Evolutionary conservation across 1,139 yeast species (phyloP).

Genomic region (Yamadazyma epiphylla): DNA sequence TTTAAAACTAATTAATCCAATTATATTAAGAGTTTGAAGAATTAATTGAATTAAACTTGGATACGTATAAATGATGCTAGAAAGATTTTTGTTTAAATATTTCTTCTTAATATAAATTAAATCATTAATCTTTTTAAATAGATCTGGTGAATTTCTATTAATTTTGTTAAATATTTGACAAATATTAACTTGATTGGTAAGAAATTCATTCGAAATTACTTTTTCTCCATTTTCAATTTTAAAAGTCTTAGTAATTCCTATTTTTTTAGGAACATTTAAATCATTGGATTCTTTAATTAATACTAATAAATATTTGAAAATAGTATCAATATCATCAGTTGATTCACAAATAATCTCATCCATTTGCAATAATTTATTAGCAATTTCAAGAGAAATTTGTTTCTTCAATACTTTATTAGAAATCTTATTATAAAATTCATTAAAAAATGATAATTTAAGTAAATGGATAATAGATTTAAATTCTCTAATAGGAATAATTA

Average conservation of each 20-base stretch:
- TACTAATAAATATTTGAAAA: slow-evolving; percentile 40
- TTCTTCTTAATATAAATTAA: slow-evolving; percentile 54
- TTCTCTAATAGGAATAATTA: slow-evolving; percentile 55
- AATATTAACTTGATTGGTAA: slow-evolving; percentile 62
- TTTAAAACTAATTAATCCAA: slow-evolving; percentile 27
- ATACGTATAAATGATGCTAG: slow-evolving; percentile 59
- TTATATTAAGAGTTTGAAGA: slow-evolving; percentile 56
- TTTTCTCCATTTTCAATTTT: slow-evolving; percentile 29
- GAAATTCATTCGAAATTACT: slow-evolving; percentile 32
- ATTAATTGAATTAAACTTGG: slow-evolving; percentile 69
- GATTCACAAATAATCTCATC: slow-evolving; percentile 16
- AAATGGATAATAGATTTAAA: slow-evolving; percentile 27
- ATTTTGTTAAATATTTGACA: slow-evolving; percentile 69
- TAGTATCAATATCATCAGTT: slow-evolving; percentile 37
- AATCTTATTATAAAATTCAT: slow-evolving; percentile 36
- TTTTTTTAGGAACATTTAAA: slow-evolving; percentile 31
- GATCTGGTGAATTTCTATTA: slow-evolving; percentile 37
- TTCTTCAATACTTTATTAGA: slow-evolving; percentile 31
- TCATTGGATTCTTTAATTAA: slow-evolving; percentile 30
- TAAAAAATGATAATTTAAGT: slow-evolving; percentile 35
- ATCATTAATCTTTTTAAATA: slow-evolving; percentile 50
- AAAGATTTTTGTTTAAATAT: slow-evolving; percentile 51
- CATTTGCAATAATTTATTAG: slow-evolving; percentile 30
- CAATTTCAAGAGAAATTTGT: slow-evolving; percentile 39
- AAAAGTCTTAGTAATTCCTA: slow-evolving; percentile 35